Evolutionary conservation across 2,329 filamentous ascomycete species (phyloP).

Genomic region (Fusarium pininemorale): DNA sequence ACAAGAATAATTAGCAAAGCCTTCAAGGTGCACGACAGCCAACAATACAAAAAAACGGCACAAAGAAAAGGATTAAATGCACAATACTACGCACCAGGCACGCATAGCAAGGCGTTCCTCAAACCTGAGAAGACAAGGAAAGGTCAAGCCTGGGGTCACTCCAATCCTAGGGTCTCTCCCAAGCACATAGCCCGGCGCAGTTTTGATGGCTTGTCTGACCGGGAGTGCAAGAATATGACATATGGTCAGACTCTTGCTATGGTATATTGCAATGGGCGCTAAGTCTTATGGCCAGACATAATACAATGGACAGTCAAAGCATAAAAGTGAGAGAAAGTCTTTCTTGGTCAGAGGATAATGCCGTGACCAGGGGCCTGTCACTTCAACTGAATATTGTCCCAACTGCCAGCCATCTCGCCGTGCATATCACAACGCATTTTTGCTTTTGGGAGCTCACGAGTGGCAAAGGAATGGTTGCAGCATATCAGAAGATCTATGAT

Average conservation of each 20-base stretch:
- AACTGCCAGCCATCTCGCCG: accelerated
- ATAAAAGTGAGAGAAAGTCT: background rate
- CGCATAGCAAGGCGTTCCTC: background rate
- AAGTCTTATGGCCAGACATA: background rate
- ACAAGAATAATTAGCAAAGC: background rate
- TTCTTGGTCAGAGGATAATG: background rate
- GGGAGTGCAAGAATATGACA: no score
- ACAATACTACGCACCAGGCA: background rate
- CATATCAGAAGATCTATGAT: accelerated
- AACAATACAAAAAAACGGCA: background rate
- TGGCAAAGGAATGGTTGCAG: background rate
- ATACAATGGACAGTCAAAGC: no score
- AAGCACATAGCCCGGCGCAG: background rate
- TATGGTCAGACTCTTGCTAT: no score
- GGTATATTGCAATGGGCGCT: background rate
- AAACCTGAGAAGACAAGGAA: background rate
- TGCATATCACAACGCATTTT: background rate
- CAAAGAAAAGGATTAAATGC: accelerated
- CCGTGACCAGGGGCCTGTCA: no score
- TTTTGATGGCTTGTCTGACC: no score
- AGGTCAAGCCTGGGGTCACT: background rate
- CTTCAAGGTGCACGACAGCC: background rate
- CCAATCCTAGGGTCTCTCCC: background rate
- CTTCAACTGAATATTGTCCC: background rate
- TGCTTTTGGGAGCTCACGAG: no score